Percentiles rank a stretch among this genome's conserved stretches.
Conservation (phyloP, 1,284 basidiomycete species). For the Ceratobasidium sp. region DNA sequence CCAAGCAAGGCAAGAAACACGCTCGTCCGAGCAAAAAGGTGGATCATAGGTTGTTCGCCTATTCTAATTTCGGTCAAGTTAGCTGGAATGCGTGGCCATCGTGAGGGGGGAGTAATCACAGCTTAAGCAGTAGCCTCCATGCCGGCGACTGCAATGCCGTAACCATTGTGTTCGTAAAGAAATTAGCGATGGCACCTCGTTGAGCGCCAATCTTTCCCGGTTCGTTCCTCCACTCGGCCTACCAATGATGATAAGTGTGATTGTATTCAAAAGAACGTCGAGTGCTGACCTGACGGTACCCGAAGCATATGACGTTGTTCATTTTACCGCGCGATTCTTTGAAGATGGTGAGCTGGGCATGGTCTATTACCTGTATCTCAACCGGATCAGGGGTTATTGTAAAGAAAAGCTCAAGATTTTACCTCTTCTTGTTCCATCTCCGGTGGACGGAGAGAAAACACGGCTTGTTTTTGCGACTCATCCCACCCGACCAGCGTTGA, state of each 20-base stretch:
- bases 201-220: slow-evolving; percentile 54
- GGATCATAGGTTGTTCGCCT: slow-evolving; percentile 77
- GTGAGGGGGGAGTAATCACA: slow-evolving; percentile 59
- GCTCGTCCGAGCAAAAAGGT: slow-evolving; percentile 78
- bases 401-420: background rate
- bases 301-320: slow-evolving; percentile 72
- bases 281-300: slow-evolving; percentile 71
- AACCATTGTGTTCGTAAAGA: slow-evolving; percentile 79
- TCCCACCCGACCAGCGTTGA: slow-evolving; percentile 34
- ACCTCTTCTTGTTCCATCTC: slow-evolving; percentile 44
- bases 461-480: background rate
- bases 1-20: slow-evolving; percentile 72
- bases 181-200: slow-evolving; percentile 66
- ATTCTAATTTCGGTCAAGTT: slow-evolving; percentile 62
- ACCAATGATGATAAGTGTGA: slow-evolving; percentile 20
- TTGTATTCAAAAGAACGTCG: background rate
- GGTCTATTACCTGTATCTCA: slow-evolving; percentile 67
- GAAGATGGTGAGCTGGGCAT: slow-evolving; percentile 69
- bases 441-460: background rate
- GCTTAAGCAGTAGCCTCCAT: slow-evolving; percentile 75
- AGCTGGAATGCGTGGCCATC: background rate
- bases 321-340: slow-evolving; percentile 57
- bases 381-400: background rate
- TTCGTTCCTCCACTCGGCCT: slow-evolving; percentile 54
- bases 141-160: slow-evolving; percentile 73